Evolutionary conservation across 2,329 filamentous ascomycete species (phyloP), one percentile per base, ranked within the genome.

Genomic region (Penicillium janthinellum): DNA sequence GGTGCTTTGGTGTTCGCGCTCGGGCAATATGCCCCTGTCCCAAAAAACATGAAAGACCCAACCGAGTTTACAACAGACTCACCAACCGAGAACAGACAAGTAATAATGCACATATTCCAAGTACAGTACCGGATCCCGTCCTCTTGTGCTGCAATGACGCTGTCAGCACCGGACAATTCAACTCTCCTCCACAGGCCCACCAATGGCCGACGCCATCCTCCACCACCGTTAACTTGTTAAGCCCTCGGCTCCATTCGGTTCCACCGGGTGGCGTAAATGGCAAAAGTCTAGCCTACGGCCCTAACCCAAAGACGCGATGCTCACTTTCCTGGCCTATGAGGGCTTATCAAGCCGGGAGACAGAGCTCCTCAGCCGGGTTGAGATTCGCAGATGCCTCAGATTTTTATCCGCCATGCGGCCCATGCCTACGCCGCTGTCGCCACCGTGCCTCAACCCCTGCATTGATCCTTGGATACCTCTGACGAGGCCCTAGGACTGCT

Each of bases 261-360:
- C 59, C 59, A 61, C 59, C 56, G 52, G 59, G 59, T 61, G 59
- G 59, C 59, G 56, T 35, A 20, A 35, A 52, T 28, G 50, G 50
- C 44, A 44, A 59, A 57, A 45, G 41, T 49, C 47, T 49, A 49
- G 28, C 31, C 28, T 28, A 7, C 22, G 22, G 4, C 22, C 4
- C 6, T 28, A 49, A 17, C 11, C 45, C 28, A 35, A 35, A 49
- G 47, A 49, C 31, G 12, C 37, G 1, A 10, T 31, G 31, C 8
- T 31, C 31, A 31, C 31, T 31, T 11, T 31, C 44, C 15, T 47
- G 44, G 5, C 44, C 44, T 47, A 47, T 47, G 44, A 47, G 44
- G 14, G 14, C n/a, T 15, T 28, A n/a, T 47, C 14, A n/a, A 25
- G 22, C 47, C 47, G 10, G 47, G 31, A 34, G 31, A 22, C 20